Conservation (phyloP, 768 basidiomycete species). For the Chalciporus chontae region DNA sequence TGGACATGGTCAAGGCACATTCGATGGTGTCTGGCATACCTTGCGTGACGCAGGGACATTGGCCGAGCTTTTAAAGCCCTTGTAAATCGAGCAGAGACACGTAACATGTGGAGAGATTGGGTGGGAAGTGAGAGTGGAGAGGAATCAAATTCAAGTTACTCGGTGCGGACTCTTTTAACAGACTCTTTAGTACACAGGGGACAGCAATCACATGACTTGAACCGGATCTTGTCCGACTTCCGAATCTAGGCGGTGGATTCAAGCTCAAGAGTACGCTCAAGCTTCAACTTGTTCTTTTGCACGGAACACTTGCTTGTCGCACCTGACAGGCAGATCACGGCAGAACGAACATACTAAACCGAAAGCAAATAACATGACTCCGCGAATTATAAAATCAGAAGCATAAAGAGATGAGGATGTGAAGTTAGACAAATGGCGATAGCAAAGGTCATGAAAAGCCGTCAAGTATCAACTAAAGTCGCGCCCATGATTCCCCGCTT, state of each 20-base stretch:
- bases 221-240: not conserved
- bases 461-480: constrained; percentile 15
- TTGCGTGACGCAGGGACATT: constrained; percentile 1
- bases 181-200: constrained; percentile 8
- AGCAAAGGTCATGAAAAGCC: constrained; percentile 16
- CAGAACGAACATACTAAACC: constrained; percentile 14
- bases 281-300: too few relatives aligned
- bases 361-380: constrained; percentile 23
- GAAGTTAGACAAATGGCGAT: constrained; percentile 8
- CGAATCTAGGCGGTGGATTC: too few relatives aligned
- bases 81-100: constrained; percentile 16
- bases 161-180: too few relatives aligned
- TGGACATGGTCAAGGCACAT: not conserved
- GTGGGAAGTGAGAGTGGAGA: not conserved
- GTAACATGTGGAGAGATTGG: constrained; percentile 22
- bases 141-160: not conserved
- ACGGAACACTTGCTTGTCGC: too few relatives aligned
- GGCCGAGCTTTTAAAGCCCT: constrained; percentile 5
- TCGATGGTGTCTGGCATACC: constrained; percentile 12
- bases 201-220: constrained; percentile 23
- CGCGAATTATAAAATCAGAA: constrained; percentile 15
- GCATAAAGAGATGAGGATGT: constrained; percentile 6
- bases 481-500: constrained; percentile 18
- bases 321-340: not conserved
- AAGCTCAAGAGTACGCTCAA: too few relatives aligned